Base-by-base conservation (phyloP, 257 asterid genomes). In the Verbena officinalis region DNA sequence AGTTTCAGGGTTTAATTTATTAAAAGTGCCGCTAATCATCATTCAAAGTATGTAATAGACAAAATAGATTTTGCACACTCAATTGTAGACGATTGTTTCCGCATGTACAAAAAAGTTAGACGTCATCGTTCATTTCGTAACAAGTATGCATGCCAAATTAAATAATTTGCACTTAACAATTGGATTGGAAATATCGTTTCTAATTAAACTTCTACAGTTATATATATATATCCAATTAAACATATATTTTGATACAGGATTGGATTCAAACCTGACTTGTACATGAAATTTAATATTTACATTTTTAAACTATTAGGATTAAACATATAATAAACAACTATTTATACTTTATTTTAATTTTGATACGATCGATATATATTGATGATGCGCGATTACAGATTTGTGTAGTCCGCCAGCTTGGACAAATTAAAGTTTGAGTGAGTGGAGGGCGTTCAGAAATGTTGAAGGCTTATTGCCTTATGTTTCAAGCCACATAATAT, bases 1-100 rank as follows among this genome's bases (percentile, higher is more conserved):
- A 62, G 44, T 65, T 65, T 34, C 56, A 69, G 69, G 67, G 65
- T 40, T 68, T 20, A 3, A 27, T 27, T n/a, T 10, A 17, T 7
- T 12, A 40, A 21, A 33, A 21, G 19, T 36, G 11, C 40, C 40
- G 1, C 7, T 38, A 68, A 68, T 72, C 43, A 50, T 34, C 33
- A 68, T n/a, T n/a, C n/a, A n/a, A n/a, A n/a, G n/a, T 15, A 65
- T 9, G 49, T 46, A 23, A 51, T 21, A 8, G 42, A 44, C 67
- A 45, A 44, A 51, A 19, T 10, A 42, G 43, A 43, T n/a, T 10
- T 22, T 43, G 15, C 16, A 15, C 17, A 11, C 20, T 12, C 9
- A 23, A 51, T 51, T 64, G n/a, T 10, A 50, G 67, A 23, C 30
- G 36, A 22, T 31, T 5, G 23, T 19, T 36, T 19, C 39, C 9